These are phyloP conservation scores for Infundibulicybe gibba DNA, from an alignment of 768 basidiomycete species.

Conservation along the genomic window DNA sequence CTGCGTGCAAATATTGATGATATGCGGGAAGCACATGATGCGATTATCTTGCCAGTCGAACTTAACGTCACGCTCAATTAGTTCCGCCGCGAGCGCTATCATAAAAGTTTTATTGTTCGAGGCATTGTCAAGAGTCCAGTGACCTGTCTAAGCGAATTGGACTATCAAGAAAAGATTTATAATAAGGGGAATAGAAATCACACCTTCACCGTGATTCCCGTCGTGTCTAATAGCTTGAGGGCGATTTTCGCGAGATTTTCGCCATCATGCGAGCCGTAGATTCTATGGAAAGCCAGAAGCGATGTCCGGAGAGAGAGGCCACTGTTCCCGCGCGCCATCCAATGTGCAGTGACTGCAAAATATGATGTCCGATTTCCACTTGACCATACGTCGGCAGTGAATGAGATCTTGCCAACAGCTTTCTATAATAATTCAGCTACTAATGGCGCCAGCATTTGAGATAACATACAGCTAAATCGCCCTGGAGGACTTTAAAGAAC, in stretches of 20 bases:
- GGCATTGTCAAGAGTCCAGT: constrained; percentile 18
- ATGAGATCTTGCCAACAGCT: constrained; percentile 10
- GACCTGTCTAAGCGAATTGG: constrained; percentile 6
- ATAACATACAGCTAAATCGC: neutral
- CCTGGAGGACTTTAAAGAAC: neutral
- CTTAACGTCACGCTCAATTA: neutral
- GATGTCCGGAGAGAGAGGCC: constrained; percentile 9
- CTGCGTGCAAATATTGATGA: constrained; percentile 19
- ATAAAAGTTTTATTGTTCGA: constrained; percentile 17
- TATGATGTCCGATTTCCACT: constrained; percentile 5
- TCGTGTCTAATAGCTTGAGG: constrained; percentile 8
- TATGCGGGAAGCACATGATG: constrained; percentile 18
- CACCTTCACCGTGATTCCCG: constrained; percentile 7
- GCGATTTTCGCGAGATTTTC: constrained; percentile 8
- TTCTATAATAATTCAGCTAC: constrained; percentile 4
- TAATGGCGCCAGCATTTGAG: constrained; percentile 1
- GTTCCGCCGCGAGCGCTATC: constrained; percentile 8
- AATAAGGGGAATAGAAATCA: neutral
- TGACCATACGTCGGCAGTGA: constrained; percentile 21
- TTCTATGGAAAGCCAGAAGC: constrained; percentile 14
- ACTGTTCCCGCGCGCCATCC: constrained; percentile 6
- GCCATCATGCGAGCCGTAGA: constrained; percentile 17
- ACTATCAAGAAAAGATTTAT: neutral
- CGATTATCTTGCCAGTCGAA: constrained; percentile 14
- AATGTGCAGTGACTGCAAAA: constrained; percentile 16